phyloP scores from a whole-genome alignment of 2,329 filamentous ascomycete genomes.

The Penicillium oxalicum region DNA sequence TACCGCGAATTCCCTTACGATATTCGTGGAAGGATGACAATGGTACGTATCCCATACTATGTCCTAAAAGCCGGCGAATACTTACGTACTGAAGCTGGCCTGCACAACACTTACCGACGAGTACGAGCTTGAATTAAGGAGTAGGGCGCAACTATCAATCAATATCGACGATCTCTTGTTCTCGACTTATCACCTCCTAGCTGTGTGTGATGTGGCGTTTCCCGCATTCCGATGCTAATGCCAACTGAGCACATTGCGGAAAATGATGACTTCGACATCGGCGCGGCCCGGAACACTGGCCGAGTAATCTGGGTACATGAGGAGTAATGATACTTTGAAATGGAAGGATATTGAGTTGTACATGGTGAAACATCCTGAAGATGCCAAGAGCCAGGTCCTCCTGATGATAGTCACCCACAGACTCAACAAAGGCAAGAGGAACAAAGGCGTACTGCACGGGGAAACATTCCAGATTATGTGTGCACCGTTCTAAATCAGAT shows the following conservation, averaged over 20 bases:
- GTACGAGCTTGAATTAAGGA: slow-evolving; percentile 1
- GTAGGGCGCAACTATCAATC: not conserved
- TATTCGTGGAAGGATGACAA: not conserved
- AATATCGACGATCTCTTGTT: slow-evolving; percentile 16
- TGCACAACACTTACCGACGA: slow-evolving; percentile 1
- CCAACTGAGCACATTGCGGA: slow-evolving; percentile 15
- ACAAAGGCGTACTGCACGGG: slow-evolving; percentile 15
- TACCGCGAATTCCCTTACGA: not conserved
- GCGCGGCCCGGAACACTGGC: slow-evolving; percentile 15
- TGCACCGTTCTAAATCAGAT: not conserved
- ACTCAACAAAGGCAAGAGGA: slow-evolving; percentile 18
- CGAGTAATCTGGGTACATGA: slow-evolving; percentile 13
- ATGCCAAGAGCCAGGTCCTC: slow-evolving; percentile 14
- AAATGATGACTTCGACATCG: slow-evolving; percentile 18
- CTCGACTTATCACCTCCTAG: slow-evolving; percentile 14
- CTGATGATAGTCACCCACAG: slow-evolving; percentile 16
- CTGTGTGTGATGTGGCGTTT: slow-evolving; percentile 9
- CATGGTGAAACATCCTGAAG: slow-evolving; percentile 19
- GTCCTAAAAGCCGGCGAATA: not conserved
- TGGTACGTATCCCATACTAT: not conserved
- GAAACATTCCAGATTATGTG: slow-evolving; percentile 1
- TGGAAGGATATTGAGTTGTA: slow-evolving; percentile 22
- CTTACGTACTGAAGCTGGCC: slow-evolving; percentile 3
- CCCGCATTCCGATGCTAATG: slow-evolving; percentile 8
- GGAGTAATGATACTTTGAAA: slow-evolving; percentile 15